Evolutionary conservation across 495 filamentous ascomycete genomes (phyloP).

Genomic region (Trichoderma gamsii): DNA sequence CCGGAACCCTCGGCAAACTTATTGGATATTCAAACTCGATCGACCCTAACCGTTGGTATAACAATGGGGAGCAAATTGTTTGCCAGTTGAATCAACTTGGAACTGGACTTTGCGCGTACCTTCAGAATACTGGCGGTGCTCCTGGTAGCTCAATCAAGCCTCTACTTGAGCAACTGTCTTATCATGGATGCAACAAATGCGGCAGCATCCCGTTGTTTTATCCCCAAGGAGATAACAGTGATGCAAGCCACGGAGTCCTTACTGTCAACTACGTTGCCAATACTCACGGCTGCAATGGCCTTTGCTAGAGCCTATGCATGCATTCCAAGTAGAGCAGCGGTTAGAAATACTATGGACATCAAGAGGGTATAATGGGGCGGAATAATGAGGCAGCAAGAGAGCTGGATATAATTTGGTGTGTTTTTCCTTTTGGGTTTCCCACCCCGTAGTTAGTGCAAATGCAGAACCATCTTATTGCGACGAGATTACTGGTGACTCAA

Average conservation of each 20-base stretch:
- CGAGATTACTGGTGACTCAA: no score
- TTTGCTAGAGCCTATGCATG: not conserved
- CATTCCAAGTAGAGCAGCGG: not conserved
- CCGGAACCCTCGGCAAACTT: no score
- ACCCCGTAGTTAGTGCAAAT: not conserved
- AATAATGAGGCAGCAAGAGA: no score
- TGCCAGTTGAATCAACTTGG: no score
- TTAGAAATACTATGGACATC: not conserved
- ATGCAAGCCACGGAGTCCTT: not conserved
- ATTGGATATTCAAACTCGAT: no score
- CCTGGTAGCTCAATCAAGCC: no score
- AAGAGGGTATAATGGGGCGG: not conserved
- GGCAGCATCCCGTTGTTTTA: not conserved
- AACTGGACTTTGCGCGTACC: no score
- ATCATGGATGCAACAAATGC: no score
- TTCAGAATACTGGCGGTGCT: no score
- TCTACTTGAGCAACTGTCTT: no score
- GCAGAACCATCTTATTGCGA: not conserved
- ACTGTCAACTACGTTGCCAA: not conserved
- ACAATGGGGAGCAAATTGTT: no score
- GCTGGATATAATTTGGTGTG: not conserved
- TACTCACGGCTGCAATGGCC: not conserved
- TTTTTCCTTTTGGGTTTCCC: not conserved
- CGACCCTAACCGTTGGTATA: no score
- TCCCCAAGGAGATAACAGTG: not conserved